These are phyloP conservation scores for Acanthamoeba triangularis DNA, from an alignment of 208 protist species.

Conservation along the genomic window DNA sequence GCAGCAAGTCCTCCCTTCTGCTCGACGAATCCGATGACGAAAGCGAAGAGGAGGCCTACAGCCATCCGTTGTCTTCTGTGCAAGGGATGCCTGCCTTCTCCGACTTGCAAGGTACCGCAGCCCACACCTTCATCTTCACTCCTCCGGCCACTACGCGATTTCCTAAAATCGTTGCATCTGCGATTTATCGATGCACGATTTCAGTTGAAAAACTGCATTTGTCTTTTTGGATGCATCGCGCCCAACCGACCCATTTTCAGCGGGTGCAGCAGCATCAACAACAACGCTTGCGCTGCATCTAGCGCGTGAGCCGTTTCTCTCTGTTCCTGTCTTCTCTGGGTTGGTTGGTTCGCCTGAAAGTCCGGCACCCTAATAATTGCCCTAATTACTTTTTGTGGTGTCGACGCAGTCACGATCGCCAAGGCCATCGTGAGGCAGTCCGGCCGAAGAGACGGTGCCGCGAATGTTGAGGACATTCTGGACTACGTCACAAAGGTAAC, in stretches of 20 bases:
- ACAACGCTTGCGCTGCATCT: no score
- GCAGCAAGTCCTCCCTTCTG: neutral
- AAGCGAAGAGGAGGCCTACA: slow-evolving; percentile 22
- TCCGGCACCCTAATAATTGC: no score
- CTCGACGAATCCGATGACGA: slow-evolving; percentile 18
- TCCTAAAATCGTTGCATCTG: neutral
- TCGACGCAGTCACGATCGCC: slow-evolving; percentile 52
- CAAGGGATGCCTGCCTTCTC: slow-evolving; percentile 60
- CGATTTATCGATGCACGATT: neutral
- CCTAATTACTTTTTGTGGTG: neutral
- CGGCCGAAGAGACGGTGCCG: neutral
- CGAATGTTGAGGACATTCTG: slow-evolving; percentile 43
- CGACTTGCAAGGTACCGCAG: slow-evolving; percentile 63
- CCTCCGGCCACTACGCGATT: neutral
- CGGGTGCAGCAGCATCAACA: neutral
- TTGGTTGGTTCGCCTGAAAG: neutral
- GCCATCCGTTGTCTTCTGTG: neutral
- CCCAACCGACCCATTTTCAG: neutral
- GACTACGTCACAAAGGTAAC: slow-evolving; percentile 59
- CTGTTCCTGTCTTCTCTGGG: neutral
- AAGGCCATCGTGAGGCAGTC: slow-evolving; percentile 68
- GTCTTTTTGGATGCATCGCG: no score
- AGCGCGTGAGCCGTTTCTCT: neutral
- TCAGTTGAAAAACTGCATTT: neutral
- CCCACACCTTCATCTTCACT: neutral